Evolutionary conservation across 805 yeast species (phyloP).

Genomic region (Starmera amethionina): DNA sequence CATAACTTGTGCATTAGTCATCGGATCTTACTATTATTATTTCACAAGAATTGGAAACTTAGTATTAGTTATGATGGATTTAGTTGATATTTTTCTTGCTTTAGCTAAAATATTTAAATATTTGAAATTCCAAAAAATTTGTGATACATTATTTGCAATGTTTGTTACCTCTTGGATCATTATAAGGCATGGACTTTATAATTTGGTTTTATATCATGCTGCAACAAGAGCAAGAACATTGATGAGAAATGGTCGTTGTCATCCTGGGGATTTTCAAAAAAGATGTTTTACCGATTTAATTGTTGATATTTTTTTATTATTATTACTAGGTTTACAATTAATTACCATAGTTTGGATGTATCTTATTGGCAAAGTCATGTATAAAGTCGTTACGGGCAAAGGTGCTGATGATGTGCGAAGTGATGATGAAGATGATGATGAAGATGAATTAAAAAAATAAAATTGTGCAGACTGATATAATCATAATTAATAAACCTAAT

Average conservation of each 20-base stretch:
- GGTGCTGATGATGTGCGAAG: slow-evolving; percentile 85
- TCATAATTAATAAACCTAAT: slow-evolving; percentile 69
- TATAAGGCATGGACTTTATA: slow-evolving; percentile 65
- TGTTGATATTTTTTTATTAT: slow-evolving; percentile 35
- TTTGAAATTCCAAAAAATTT: slow-evolving; percentile 44
- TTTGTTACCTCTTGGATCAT: slow-evolving; percentile 64
- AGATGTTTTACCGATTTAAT: slow-evolving; percentile 42
- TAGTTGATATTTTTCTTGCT: slow-evolving; percentile 64
- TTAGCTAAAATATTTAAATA: slow-evolving; percentile 73
- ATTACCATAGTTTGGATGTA: slow-evolving; percentile 66
- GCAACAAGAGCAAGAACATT: slow-evolving; percentile 33
- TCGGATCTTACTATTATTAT: slow-evolving; percentile 66
- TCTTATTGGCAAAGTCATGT: slow-evolving; percentile 61
- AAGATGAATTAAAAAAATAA: slow-evolving; percentile 6
- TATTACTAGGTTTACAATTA: slow-evolving; percentile 58
- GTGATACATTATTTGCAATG: slow-evolving; percentile 60
- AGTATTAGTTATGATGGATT: slow-evolving; percentile 72
- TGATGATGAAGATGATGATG: slow-evolving; percentile 25
- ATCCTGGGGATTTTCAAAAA: slow-evolving; percentile 19
- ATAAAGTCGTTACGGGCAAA: slow-evolving; percentile 57
- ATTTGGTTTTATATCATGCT: slow-evolving; percentile 54
- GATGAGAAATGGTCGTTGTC: slow-evolving; percentile 38
- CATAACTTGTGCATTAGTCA: slow-evolving; percentile 56
- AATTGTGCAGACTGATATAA: slow-evolving; percentile 45
- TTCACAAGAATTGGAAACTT: slow-evolving; percentile 73